A percentile compares a stretch with the other conserved stretches of the same genome.
Evolutionary conservation across 2,329 filamentous ascomycete genomes (phyloP).

Genomic region (Aspergillus unguis): DNA sequence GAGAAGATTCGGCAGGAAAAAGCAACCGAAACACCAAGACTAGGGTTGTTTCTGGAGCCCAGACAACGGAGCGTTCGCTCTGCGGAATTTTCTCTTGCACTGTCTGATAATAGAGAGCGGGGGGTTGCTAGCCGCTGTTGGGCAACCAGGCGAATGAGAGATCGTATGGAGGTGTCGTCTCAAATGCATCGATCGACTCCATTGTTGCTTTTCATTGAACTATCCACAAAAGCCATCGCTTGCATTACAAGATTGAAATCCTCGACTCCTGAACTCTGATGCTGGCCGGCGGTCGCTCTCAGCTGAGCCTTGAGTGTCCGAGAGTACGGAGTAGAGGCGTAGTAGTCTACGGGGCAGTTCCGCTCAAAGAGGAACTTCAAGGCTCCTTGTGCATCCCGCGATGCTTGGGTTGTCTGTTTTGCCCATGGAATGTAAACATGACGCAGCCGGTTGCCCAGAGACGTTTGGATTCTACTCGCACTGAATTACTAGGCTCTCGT

Average conservation of each 20-base stretch:
- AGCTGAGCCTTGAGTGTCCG: background rate
- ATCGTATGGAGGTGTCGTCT: constrained; percentile 13
- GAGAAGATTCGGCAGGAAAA: background rate
- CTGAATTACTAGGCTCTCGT: background rate
- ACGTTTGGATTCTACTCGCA: background rate
- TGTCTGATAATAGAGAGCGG: background rate
- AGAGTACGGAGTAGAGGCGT: too few species aligned
- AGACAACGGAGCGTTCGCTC: background rate
- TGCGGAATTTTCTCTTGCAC: constrained; percentile 1
- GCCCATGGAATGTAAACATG: constrained; percentile 9
- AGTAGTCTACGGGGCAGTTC: too few species aligned
- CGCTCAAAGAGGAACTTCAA: too few species aligned
- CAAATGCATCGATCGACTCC: constrained; percentile 5
- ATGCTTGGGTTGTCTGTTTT: background rate
- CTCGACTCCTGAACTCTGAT: constrained; percentile 7
- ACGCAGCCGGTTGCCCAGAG: constrained; percentile 8
- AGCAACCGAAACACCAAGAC: constrained; percentile 1
- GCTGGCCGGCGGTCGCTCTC: background rate
- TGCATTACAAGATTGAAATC: constrained; percentile 13
- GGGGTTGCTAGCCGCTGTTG: constrained; percentile 6
- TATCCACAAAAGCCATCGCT: constrained; percentile 11
- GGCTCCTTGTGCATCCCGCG: background rate
- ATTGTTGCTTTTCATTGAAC: constrained; percentile 8
- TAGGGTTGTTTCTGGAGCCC: constrained; percentile 5
- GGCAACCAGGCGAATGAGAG: constrained; percentile 15